phyloP scores from a whole-genome alignment of 495 filamentous ascomycete species.

The Emericellopsis terricola region DNA sequence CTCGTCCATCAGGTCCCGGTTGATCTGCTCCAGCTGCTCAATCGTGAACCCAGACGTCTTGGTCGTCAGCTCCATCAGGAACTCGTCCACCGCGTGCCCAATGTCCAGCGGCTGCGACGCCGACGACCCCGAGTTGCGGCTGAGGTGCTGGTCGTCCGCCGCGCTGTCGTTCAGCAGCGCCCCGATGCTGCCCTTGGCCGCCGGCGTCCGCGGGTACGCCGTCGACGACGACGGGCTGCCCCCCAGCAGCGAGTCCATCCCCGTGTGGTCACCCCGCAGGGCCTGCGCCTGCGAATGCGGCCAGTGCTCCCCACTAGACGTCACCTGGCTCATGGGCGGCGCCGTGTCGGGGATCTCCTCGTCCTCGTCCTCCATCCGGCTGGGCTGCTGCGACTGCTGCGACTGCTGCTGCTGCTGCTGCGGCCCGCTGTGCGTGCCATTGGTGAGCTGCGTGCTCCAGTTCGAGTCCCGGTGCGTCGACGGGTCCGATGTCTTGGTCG shows the following conservation, averaged over 20 bases:
- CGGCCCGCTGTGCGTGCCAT: conserved; percentile 25
- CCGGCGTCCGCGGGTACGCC: conserved; percentile 5
- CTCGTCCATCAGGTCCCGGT: conserved; percentile 74
- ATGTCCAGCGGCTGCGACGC: conserved; percentile 31
- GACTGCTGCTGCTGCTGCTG: no score
- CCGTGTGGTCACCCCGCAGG: conserved; percentile 7
- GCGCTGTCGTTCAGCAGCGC: conserved; percentile 15
- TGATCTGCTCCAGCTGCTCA: conserved; percentile 89
- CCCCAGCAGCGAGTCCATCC: neutral
- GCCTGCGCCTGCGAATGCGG: conserved; percentile 31
- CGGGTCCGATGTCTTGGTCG: conserved; percentile 59
- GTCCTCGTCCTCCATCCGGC: conserved; percentile 8
- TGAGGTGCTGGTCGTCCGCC: conserved; percentile 9
- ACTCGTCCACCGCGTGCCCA: conserved; percentile 27
- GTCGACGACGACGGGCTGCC: conserved; percentile 16
- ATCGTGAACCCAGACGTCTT: conserved; percentile 65
- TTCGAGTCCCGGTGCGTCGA: conserved; percentile 39
- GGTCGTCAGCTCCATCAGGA: conserved; percentile 40
- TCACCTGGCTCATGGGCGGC: conserved; percentile 13
- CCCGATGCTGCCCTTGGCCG: neutral
- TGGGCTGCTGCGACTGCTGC: conserved; percentile 6
- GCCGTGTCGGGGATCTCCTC: conserved; percentile 46
- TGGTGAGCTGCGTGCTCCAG: conserved; percentile 47
- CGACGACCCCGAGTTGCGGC: conserved; percentile 13
- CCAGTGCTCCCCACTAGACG: conserved; percentile 26